phyloP scores from a whole-genome alignment of 2,329 filamentous ascomycete genomes.

The Beauveria bassiana region DNA sequence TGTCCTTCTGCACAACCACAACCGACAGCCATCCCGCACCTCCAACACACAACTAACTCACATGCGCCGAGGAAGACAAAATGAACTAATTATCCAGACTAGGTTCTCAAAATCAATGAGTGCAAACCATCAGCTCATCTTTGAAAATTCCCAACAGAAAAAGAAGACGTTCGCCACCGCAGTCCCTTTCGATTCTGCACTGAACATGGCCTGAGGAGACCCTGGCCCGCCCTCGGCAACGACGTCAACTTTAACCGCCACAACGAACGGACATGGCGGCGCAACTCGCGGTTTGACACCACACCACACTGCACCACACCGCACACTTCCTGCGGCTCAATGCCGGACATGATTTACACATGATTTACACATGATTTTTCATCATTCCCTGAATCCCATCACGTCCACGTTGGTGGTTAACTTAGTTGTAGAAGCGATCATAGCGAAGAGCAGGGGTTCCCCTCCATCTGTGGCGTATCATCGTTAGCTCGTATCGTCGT shows the following conservation, averaged over 20 bases:
- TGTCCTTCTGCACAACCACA: not conserved
- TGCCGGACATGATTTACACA: no score
- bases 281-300: not conserved
- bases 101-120: not conserved
- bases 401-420: no score
- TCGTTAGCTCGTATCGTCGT: not conserved
- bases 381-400: no score
- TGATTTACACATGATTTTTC: no score
- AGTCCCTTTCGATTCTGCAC: not conserved
- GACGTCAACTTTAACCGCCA: not conserved
- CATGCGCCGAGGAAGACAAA: not conserved
- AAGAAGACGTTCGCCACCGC: not conserved
- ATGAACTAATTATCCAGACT: not conserved
- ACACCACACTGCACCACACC: no score
- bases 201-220: not conserved
- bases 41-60: not conserved
- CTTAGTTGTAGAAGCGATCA: no score
- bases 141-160: not conserved
- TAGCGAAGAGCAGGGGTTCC: not conserved
- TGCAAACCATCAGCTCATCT: not conserved
- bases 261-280: not conserved
- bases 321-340: no score
- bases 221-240: not conserved
- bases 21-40: not conserved
- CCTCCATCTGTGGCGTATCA: not conserved